Percentiles rank a stretch among this genome's conserved stretches.
Conservation (phyloP, 352 stramenopile genomes). For the Globisporangium nunn region DNA sequence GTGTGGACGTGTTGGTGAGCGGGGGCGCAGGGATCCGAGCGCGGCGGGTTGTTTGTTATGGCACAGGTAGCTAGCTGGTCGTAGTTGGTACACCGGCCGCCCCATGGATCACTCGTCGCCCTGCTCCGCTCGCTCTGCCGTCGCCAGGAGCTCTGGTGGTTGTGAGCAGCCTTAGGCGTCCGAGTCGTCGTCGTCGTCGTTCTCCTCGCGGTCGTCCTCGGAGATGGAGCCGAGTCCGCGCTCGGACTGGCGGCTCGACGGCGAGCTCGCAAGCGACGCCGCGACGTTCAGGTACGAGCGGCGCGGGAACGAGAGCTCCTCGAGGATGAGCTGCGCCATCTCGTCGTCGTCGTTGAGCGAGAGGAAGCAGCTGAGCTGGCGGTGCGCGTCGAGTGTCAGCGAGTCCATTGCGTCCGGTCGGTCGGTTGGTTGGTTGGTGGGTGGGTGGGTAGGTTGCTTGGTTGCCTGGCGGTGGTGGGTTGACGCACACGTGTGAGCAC, state of each 20-base stretch:
- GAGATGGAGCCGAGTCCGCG: conserved; percentile 64
- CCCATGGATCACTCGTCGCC: background rate
- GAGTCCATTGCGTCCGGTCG: conserved; percentile 23
- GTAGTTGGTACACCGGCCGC: conserved; percentile 11
- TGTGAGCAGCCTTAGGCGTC: background rate
- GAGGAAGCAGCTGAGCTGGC: conserved; percentile 73
- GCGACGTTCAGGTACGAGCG: conserved; percentile 52
- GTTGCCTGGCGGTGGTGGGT: background rate
- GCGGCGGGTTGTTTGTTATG: conserved; percentile 17
- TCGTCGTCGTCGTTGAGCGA: conserved; percentile 61
- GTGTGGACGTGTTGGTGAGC: background rate
- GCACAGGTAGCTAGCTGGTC: conserved; percentile 9
- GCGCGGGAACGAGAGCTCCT: conserved; percentile 59
- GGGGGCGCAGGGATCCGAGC: background rate
- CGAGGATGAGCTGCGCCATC: conserved; percentile 66
- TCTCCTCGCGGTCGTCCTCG: conserved; percentile 55
- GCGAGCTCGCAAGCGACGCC: conserved; percentile 54
- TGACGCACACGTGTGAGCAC: background rate
- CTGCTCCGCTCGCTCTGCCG: background rate
- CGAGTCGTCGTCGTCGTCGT: conserved; percentile 18
- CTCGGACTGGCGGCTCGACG: conserved; percentile 39
- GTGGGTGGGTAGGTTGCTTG: background rate
- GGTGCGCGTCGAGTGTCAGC: conserved; percentile 34
- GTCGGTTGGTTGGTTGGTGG: background rate
- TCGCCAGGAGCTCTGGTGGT: background rate